Evolutionary conservation across 768 basidiomycete genomes (phyloP), one percentile per base, ranked within the genome.

Genomic region (Kwoniella sp.): DNA sequence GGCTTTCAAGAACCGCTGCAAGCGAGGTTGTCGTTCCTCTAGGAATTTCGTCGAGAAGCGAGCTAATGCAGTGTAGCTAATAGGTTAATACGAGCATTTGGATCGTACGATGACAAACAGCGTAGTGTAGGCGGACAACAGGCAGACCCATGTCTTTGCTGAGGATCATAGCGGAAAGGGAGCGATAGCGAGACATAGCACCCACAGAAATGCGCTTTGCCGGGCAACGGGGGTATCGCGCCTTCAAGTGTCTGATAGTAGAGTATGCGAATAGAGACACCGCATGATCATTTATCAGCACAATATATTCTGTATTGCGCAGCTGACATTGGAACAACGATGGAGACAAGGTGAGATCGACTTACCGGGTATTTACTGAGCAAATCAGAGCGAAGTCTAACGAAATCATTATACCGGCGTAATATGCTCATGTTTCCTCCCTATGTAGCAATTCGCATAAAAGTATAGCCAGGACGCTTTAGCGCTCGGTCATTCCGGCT

Each of bases 401-500:
- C 72, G 36, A 79, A 79, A 47, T 79, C 77, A 25, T 68, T 77
- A 61, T 79, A 79, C 22, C 77, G 71, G 13, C 70, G 62, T 12
- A 76, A 57, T 21, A 76, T 69, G 25, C 63, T 67, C 15, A 73
- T 67, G 15, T 37, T 57, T 9, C 74, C 74, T 9, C 69, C 74
- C 72, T 68, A 22, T 22, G 26, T 25, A 1, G 13, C 46, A n/a
- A n/a, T n/a, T n/a, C n/a, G n/a, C n/a, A n/a, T n/a, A n/a, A n/a
- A n/a, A n/a, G n/a, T n/a, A n/a, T n/a, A n/a, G n/a, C n/a, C n/a
- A n/a, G n/a, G n/a, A n/a, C n/a, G n/a, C n/a, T n/a, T n/a, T n/a
- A n/a, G n/a, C n/a, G n/a, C n/a, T n/a, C n/a, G n/a, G n/a, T n/a
- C n/a, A n/a, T n/a, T n/a, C n/a, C n/a, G n/a, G n/a, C n/a, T n/a